Evolutionary conservation across 352 stramenopile genomes (phyloP).

Genomic region (Globisporangium barbulae): DNA sequence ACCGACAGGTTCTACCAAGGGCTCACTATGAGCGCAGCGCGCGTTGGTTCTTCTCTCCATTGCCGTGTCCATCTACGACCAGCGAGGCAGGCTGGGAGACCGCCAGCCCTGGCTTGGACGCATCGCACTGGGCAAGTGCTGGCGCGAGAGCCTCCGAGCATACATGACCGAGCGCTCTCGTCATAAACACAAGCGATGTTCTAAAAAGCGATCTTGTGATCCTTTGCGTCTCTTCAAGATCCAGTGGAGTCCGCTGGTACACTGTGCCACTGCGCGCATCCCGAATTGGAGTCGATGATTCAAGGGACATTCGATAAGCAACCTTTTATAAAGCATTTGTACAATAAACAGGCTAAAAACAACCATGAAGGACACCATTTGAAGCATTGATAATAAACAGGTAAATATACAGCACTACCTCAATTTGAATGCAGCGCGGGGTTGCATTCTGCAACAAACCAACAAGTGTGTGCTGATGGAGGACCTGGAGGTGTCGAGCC

Average conservation of each 20-base stretch:
- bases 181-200: too few relatives aligned
- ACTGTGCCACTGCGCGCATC: neutral
- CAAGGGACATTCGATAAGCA: neutral
- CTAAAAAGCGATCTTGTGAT: neutral
- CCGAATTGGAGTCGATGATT: neutral
- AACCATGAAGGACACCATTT: neutral
- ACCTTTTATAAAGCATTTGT: neutral
- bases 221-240: constrained; percentile 6
- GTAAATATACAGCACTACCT: neutral
- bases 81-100: too few relatives aligned
- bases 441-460: neutral
- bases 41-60: too few relatives aligned
- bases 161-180: too few relatives aligned
- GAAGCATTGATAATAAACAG: neutral
- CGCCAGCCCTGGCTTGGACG: too few relatives aligned
- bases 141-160: too few relatives aligned
- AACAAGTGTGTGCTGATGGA: constrained; percentile 15
- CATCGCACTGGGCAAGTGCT: too few relatives aligned
- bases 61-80: too few relatives aligned
- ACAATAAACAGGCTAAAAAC: neutral
- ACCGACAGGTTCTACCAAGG: too few relatives aligned
- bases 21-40: too few relatives aligned
- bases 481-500: constrained; percentile 58
- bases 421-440: neutral
- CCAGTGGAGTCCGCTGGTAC: neutral